These are phyloP conservation scores for Debaryomyces prosopidis DNA, from an alignment of 805 yeast species.

Conservation along the genomic window DNA sequence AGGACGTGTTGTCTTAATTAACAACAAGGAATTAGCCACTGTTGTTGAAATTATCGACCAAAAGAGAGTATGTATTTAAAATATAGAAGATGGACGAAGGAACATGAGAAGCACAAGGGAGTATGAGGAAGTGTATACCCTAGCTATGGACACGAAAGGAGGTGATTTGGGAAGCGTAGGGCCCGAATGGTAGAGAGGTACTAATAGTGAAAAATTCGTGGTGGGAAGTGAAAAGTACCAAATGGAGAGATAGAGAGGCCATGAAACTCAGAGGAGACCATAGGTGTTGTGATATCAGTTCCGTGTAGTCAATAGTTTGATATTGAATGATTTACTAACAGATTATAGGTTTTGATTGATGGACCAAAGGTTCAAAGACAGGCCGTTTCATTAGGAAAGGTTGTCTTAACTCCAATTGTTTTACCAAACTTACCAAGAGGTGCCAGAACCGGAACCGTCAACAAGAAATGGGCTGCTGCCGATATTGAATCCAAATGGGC, in stretches of 20 bases:
- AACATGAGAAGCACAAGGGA: not conserved
- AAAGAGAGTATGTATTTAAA: constrained; percentile 78
- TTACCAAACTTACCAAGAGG: constrained; percentile 90
- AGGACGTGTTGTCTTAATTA: constrained; percentile 95
- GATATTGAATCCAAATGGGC: constrained; percentile 90
- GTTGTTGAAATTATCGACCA: constrained; percentile 99
- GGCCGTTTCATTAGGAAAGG: constrained; percentile 82
- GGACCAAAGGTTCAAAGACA: constrained; percentile 97
- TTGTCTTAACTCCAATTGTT: constrained; percentile 90
- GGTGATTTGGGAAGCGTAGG: not conserved
- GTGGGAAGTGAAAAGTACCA: not conserved
- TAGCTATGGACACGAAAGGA: not conserved
- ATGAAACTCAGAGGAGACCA: not conserved
- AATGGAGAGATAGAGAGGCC: not conserved
- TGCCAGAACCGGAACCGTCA: constrained; percentile 79
- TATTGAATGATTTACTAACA: constrained; percentile 24
- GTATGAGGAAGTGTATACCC: not conserved
- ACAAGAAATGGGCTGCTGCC: constrained; percentile 93
- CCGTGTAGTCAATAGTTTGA: too few relatives aligned
- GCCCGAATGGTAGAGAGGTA: not conserved
- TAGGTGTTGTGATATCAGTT: not conserved
- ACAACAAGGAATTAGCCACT: constrained; percentile 89
- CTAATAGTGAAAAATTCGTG: not conserved
- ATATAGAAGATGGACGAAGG: not conserved
- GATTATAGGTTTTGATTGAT: constrained; percentile 78